Percentiles rank a stretch among this genome's conserved stretches.
These are phyloP conservation scores for Dimargaris cristalligena DNA, from an alignment of 192 early-diverging fungal species.

Conservation along the genomic window DNA sequence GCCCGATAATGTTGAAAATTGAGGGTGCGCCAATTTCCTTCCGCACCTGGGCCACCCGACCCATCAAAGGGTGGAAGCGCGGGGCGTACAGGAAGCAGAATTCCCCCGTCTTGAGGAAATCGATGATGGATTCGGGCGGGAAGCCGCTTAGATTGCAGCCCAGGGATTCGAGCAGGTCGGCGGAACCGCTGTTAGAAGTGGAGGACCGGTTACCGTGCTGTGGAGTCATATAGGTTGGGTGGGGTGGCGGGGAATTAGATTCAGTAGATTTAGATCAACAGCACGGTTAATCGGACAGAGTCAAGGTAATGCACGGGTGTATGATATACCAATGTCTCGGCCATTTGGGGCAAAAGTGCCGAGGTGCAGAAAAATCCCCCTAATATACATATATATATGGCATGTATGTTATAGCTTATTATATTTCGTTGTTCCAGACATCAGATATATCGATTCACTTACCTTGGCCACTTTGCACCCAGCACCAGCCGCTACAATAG, in stretches of 20 bases:
- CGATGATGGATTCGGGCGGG: slow-evolving; percentile 41
- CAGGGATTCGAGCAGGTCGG: slow-evolving; percentile 77
- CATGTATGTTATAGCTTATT: too few species aligned
- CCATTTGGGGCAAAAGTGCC: too few species aligned
- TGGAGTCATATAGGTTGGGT: too few species aligned
- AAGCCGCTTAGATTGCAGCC: slow-evolving; percentile 57
- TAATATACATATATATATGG: too few species aligned
- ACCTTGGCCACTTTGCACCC: slow-evolving; percentile 83
- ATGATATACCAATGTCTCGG: too few species aligned
- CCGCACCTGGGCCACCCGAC: slow-evolving; percentile 47
- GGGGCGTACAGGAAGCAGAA: slow-evolving; percentile 92
- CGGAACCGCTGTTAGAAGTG: slow-evolving; percentile 81
- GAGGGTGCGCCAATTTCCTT: slow-evolving; percentile 84
- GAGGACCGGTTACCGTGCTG: slow-evolving; percentile 87
- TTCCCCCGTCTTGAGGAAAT: slow-evolving; percentile 35
- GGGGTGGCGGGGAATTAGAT: too few species aligned
- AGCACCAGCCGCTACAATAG: slow-evolving; percentile 82
- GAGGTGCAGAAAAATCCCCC: too few species aligned
- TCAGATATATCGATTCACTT: too few species aligned
- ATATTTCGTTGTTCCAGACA: too few species aligned
- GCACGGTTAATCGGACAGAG: too few species aligned
- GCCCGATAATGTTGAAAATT: slow-evolving; percentile 87
- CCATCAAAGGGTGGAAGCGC: slow-evolving; percentile 84
- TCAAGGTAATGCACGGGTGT: too few species aligned
- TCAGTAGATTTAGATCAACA: too few species aligned